These are phyloP conservation scores for Hibiscus mutabilis DNA, from an alignment of 345 rosid genomes.

Conservation along the genomic window DNA sequence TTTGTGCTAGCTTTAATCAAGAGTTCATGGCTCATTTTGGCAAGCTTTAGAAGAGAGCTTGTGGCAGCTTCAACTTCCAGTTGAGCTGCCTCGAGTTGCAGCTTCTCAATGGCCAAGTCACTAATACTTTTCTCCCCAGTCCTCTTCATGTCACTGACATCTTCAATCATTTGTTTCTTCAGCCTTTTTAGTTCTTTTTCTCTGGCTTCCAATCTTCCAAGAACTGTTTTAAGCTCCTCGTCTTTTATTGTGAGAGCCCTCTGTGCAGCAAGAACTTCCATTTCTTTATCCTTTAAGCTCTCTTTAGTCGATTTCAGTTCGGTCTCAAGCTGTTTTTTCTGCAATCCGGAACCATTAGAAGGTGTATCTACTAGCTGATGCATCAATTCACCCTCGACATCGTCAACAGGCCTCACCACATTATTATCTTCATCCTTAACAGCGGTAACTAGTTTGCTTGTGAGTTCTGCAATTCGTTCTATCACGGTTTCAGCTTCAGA, in stretches of 20 bases:
- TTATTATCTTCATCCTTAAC: slow-evolving; percentile 26
- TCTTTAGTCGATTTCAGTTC: slow-evolving; percentile 56
- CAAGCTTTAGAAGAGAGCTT: slow-evolving; percentile 53
- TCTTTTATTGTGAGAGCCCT: slow-evolving; percentile 55
- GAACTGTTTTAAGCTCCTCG: slow-evolving; percentile 48
- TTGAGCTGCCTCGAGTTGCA: no score
- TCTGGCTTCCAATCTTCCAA: slow-evolving; percentile 37
- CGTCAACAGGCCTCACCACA: slow-evolving; percentile 17
- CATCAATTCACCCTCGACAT: slow-evolving; percentile 16
- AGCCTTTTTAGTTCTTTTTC: slow-evolving; percentile 46
- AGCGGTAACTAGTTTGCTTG: slow-evolving; percentile 45
- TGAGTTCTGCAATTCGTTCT: slow-evolving; percentile 52
- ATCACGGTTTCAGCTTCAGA: slow-evolving; percentile 70
- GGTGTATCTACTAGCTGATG: slow-evolving; percentile 29
- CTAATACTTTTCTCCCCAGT: slow-evolving; percentile 54
- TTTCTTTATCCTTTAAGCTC: slow-evolving; percentile 54
- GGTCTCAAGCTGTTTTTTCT: slow-evolving; percentile 48
- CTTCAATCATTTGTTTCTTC: slow-evolving; percentile 53
- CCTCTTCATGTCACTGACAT: slow-evolving; percentile 56
- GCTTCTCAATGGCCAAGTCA: slow-evolving; percentile 69
- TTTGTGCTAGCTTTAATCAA: slow-evolving; percentile 39
- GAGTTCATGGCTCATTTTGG: slow-evolving; percentile 62
- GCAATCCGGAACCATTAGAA: slow-evolving; percentile 35
- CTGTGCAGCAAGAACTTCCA: slow-evolving; percentile 54
- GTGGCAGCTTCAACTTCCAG: slow-evolving; percentile 88